Conservation (phyloP, 352 stramenopile species). For the Phytophthora brassicae region DNA sequence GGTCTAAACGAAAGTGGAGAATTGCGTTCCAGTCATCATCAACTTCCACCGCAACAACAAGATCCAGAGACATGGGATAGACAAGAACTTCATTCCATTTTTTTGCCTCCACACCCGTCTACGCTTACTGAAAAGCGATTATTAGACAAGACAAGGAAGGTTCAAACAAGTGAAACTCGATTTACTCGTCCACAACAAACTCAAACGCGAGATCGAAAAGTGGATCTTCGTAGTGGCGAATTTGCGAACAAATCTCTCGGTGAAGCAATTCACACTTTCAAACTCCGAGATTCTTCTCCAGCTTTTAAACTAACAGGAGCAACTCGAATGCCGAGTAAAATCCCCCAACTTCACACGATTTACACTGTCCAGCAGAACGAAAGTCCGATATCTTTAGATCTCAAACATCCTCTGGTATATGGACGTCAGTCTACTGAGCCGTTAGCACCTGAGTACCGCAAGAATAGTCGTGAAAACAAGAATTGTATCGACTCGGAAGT, state of each 20-base stretch:
- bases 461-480: neutral
- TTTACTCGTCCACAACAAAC: conserved; percentile 1
- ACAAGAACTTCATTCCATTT: neutral
- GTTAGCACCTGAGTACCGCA: conserved; percentile 3
- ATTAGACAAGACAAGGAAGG: neutral
- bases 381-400: conserved; percentile 3
- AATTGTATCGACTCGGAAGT: conserved; percentile 6
- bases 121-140: neutral
- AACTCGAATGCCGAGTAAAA: conserved; percentile 9
- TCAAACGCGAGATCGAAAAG: conserved; percentile 16
- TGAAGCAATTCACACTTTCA: conserved; percentile 59
- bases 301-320: neutral
- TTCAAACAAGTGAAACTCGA: neutral
- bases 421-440: conserved; percentile 3
- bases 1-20: conserved; percentile 2
- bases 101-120: conserved; percentile 2
- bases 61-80: conserved; percentile 40
- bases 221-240: conserved; percentile 48
- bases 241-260: conserved; percentile 67
- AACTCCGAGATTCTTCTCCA: conserved; percentile 35
- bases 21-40: conserved; percentile 21
- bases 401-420: conserved; percentile 1
- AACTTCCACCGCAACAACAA: conserved; percentile 58
- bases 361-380: conserved; percentile 22
- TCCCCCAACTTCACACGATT: conserved; percentile 11